phyloP scores from a whole-genome alignment of 225 moss, liverwort and hornwort species.

The Asterella californica region DNA sequence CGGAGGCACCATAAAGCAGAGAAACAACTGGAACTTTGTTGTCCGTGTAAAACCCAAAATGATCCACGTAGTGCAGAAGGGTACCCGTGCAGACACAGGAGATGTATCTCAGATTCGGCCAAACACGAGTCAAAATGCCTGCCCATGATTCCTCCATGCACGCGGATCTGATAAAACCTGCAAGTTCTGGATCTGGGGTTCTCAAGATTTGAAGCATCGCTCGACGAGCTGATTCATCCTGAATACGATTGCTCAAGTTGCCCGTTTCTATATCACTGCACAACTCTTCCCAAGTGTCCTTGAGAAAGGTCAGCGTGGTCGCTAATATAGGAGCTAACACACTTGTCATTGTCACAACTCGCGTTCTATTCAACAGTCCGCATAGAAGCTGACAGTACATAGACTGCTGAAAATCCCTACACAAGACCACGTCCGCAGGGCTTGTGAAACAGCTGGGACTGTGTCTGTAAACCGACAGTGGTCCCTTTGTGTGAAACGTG shows the following conservation, averaged over 20 bases:
- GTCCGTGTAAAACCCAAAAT: slow-evolving; percentile 3
- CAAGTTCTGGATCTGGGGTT: not conserved
- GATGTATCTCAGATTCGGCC: not conserved
- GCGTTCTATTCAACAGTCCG: not conserved
- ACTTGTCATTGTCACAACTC: not conserved
- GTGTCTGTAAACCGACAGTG: not conserved
- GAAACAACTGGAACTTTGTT: not conserved
- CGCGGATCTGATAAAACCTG: not conserved
- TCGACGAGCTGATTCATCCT: not conserved
- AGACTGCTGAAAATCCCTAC: slow-evolving; percentile 1
- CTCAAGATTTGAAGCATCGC: not conserved
- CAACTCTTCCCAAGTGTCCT: slow-evolving; percentile 10
- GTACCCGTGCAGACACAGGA: not conserved
- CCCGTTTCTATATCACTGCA: slow-evolving; percentile 15
- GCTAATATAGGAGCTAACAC: not conserved
- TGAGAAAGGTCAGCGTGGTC: not conserved
- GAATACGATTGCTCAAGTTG: slow-evolving; percentile 2
- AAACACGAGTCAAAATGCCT: slow-evolving; percentile 1
- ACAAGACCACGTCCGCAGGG: not conserved
- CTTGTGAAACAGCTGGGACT: not conserved
- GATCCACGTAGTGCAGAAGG: slow-evolving; percentile 5
- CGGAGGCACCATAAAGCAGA: not conserved
- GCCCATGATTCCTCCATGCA: slow-evolving; percentile 16
- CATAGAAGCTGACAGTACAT: slow-evolving; percentile 21
- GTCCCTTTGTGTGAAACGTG: not conserved